Evolutionary conservation across 768 basidiomycete genomes (phyloP), one percentile per base, ranked within the genome.

Genomic region (Collybiopsis confluens): DNA sequence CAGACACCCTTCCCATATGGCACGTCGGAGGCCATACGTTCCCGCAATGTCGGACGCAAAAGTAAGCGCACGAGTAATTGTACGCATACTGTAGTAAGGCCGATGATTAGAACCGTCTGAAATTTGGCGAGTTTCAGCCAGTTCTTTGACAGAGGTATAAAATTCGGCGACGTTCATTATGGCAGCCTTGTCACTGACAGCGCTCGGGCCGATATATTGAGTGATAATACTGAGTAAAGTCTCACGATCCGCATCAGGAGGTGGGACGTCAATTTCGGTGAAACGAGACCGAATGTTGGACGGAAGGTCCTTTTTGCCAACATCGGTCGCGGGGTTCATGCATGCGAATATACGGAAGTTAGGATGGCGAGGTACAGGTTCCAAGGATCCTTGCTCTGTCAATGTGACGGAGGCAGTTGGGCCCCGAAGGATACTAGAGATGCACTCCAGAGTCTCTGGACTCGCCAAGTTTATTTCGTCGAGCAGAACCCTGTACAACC

Each of bases 261-360:
- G 81, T n/a, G 89, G 84, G 0, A 98, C 95, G 64, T 94, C 93
- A 51, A 98, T 83, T 67, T 98, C 97, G 1, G 94, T 97, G 72
- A 99, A 98, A 27, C 90, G 84, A 9, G 88, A 82, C 33, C 95
- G 85, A 45, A 98, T 90, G 62, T 87, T 88, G 4, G 90, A 86
- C 16, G 93, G 92, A 0, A 99, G 84, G 62, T 98, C 96, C 62
- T 94, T 97, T 74, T 98, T 99, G 30, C 97, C 97, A 13, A 98
- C 90, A 61, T 99, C 97, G 3, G 95, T 99, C 0, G 97, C 97
- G 4, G 97, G 97, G 64, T 99, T 99, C 97, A 99, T 99, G 67
- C 97, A 99, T 3, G 94, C 94, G 63, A 98, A 98, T 4, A 98
- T 77, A 18, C 96, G 89, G 73, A 99, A 99, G 62, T 96, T 88